Evolutionary conservation across 1,284 basidiomycete species (phyloP).

Genomic region (Limonomyces culmigenus): DNA sequence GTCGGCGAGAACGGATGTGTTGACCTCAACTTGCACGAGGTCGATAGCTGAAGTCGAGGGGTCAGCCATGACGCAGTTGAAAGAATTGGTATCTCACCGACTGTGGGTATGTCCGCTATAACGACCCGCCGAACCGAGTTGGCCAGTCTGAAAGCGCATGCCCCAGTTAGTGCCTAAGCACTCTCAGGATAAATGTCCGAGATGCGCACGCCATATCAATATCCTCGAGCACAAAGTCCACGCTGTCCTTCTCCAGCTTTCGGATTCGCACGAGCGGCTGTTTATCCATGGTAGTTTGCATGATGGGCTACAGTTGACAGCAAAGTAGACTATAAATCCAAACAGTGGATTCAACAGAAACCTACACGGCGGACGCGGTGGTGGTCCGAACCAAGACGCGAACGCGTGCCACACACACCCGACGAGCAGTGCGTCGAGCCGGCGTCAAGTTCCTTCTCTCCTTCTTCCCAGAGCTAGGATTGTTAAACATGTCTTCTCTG

Average conservation of each 20-base stretch:
- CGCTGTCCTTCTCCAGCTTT: conserved; percentile 61
- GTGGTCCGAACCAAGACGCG: too few relatives aligned
- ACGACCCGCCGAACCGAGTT: conserved; percentile 81
- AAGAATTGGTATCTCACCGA: conserved; percentile 40
- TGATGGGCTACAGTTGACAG: too few relatives aligned
- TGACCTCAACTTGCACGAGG: conserved; percentile 85
- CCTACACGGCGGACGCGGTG: too few relatives aligned
- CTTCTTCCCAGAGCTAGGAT: too few relatives aligned
- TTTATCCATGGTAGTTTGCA: conserved; percentile 5
- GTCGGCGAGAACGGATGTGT: conserved; percentile 90
- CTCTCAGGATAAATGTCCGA: conserved; percentile 3
- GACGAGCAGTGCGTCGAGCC: too few relatives aligned
- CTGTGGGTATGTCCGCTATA: conserved; percentile 90
- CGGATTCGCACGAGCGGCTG: conserved; percentile 64
- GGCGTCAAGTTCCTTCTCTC: too few relatives aligned
- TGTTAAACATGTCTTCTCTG: too few relatives aligned
- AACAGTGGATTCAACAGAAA: too few relatives aligned
- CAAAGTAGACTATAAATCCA: too few relatives aligned
- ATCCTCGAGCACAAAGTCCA: conserved; percentile 84
- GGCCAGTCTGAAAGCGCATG: conserved; percentile 42
- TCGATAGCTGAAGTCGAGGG: conserved; percentile 62
- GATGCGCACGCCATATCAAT: conserved; percentile 71
- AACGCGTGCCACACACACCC: too few relatives aligned
- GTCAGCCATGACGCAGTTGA: conserved; percentile 1
- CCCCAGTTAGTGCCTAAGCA: conserved; percentile 7